Conservation (phyloP, 23 red algal genomes). For the Cyanidium caldarium region DNA sequence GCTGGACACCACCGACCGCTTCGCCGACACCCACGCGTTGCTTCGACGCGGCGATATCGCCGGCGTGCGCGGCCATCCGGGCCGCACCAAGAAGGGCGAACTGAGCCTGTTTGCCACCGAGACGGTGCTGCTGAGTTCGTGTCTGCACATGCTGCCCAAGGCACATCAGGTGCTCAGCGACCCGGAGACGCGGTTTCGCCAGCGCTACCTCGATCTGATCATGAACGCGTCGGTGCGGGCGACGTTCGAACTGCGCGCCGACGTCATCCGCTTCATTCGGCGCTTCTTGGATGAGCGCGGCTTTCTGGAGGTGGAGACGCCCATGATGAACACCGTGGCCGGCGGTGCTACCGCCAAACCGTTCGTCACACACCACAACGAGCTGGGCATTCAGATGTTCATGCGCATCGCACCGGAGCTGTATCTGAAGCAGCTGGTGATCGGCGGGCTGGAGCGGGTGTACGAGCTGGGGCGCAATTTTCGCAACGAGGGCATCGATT, state of each 20-base stretch:
- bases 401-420: slow-evolving; percentile 93
- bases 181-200: slow-evolving; percentile 56
- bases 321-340: slow-evolving; percentile 84
- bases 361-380: slow-evolving; percentile 87
- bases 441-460: slow-evolving; percentile 87
- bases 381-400: slow-evolving; percentile 87
- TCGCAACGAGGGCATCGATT: slow-evolving; percentile 90
- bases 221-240: slow-evolving; percentile 40
- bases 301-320: slow-evolving; percentile 94
- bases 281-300: slow-evolving; percentile 59
- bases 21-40: slow-evolving; percentile 17
- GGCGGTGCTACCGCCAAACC: slow-evolving; percentile 89
- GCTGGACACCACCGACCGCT: slow-evolving; percentile 16
- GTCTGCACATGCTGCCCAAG: slow-evolving; percentile 90
- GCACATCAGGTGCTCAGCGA: slow-evolving; percentile 43
- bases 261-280: slow-evolving; percentile 70
- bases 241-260: slow-evolving; percentile 45
- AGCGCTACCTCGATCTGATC: slow-evolving; percentile 90
- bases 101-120: slow-evolving; percentile 69
- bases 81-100: slow-evolving; percentile 74
- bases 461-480: slow-evolving; percentile 97
- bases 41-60: slow-evolving; percentile 80
- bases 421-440: slow-evolving; percentile 90
- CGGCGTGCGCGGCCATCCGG: slow-evolving; percentile 54
- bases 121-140: slow-evolving; percentile 34